A percentile compares a stretch with the other conserved stretches of the same genome.
phyloP scores from a whole-genome alignment of 2,329 filamentous ascomycete species.

The Elsinoe fawcettii region DNA sequence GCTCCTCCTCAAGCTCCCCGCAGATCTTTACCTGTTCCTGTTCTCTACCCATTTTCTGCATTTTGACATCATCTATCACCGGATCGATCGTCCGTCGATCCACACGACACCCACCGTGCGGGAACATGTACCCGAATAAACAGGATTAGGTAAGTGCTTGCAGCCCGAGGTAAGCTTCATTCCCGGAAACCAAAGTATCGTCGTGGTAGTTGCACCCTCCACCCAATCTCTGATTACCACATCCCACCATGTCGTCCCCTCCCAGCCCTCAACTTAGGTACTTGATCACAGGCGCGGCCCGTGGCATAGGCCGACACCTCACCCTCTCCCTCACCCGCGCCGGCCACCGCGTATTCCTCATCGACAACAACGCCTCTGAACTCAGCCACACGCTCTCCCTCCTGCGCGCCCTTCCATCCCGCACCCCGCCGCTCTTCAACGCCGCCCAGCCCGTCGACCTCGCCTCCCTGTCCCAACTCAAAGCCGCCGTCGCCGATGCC shows the following conservation, averaged over 20 bases:
- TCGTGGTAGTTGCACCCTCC: not conserved
- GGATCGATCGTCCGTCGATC: not conserved
- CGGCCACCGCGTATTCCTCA: conserved; percentile 34
- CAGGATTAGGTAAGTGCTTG: not conserved
- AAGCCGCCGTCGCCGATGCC: conserved; percentile 26
- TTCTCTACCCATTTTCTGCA: not conserved
- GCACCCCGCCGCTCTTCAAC: conserved; percentile 7
- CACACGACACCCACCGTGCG: not conserved
- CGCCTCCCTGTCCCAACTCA: conserved; percentile 27
- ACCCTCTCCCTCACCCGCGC: conserved; percentile 30
- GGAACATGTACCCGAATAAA: not conserved
- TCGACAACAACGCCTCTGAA: conserved; percentile 34
- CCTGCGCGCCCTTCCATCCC: conserved; percentile 20
- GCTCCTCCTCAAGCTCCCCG: not conserved
- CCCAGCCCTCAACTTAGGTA: conserved; percentile 10
- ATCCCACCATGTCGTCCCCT: not conserved
- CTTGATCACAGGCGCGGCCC: conserved; percentile 33
- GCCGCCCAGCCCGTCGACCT: conserved; percentile 22
- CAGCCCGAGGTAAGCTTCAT: no score
- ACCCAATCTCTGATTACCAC: not conserved
- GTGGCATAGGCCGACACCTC: conserved; percentile 34
- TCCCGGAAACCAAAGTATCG: not conserved
- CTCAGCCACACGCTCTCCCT: conserved; percentile 31
- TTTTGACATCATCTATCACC: conserved; percentile 9
- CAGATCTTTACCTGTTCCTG: conserved; percentile 17